Percentiles rank a stretch among this genome's conserved stretches.
phyloP scores from a whole-genome alignment of 2,329 filamentous ascomycete species.

The Diaporthe nobilis region DNA sequence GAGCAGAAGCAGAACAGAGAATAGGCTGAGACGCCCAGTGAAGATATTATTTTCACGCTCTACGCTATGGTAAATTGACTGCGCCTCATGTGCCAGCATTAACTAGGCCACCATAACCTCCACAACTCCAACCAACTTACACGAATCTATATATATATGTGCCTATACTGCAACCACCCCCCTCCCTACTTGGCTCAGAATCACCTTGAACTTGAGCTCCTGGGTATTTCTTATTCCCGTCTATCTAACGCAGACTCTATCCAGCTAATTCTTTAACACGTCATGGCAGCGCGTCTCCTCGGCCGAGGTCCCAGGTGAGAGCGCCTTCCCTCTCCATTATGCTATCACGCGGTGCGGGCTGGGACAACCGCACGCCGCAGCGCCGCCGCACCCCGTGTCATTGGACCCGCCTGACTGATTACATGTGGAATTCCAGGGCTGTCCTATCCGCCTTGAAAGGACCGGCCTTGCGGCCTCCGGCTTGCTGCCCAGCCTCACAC shows the following conservation, averaged over 20 bases:
- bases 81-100: not conserved
- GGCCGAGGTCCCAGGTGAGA: slow-evolving; percentile 33
- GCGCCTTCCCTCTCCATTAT: not conserved
- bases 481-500: not conserved
- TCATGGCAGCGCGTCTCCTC: slow-evolving; percentile 13
- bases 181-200: not conserved
- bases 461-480: not conserved
- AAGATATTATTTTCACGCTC: not conserved
- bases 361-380: not conserved
- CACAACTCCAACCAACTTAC: not conserved
- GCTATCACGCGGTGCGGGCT: not conserved
- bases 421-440: not conserved
- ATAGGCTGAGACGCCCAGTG: not conserved
- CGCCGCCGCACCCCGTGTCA: no score
- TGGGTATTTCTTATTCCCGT: not conserved
- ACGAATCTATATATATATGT: not conserved
- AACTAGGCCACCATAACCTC: not conserved
- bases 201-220: not conserved
- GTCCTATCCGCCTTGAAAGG: not conserved
- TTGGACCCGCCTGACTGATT: not conserved
- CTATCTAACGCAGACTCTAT: not conserved
- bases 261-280: not conserved
- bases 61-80: not conserved
- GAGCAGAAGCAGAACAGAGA: not conserved
- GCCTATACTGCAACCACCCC: no score